A percentile compares a stretch with the other conserved stretches of the same genome.
These are phyloP conservation scores for Phaeomoniella chlamydospora DNA, from an alignment of 2,329 filamentous ascomycete genomes.

Conservation along the genomic window DNA sequence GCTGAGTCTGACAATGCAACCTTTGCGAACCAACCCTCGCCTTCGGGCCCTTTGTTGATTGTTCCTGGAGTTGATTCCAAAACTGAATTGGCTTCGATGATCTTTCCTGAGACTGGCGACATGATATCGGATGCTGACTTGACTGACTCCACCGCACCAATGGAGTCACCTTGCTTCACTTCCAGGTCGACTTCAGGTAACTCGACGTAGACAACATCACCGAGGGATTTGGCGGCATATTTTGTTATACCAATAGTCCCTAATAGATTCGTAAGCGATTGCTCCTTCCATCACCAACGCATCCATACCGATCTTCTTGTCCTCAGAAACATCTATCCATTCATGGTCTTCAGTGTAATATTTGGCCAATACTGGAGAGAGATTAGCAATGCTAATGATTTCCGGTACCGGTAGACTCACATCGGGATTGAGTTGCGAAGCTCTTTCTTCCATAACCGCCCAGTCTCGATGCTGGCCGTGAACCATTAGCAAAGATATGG, in stretches of 20 bases:
- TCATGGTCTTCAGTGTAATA: conserved; percentile 96
- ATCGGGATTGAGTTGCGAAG: conserved; percentile 7
- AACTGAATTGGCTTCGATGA: conserved; percentile 56
- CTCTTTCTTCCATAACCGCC: background rate
- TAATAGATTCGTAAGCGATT: conserved; percentile 14
- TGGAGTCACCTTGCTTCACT: conserved; percentile 62
- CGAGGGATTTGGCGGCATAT: conserved; percentile 83
- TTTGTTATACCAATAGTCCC: conserved; percentile 69
- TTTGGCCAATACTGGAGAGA: conserved; percentile 36
- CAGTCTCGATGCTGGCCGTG: background rate
- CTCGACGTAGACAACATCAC: conserved; percentile 95
- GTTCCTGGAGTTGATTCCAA: conserved; percentile 74
- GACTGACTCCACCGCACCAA: conserved; percentile 94
- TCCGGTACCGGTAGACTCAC: conserved; percentile 6
- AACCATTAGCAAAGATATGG: background rate
- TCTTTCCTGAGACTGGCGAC: conserved; percentile 64
- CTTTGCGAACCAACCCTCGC: conserved; percentile 85
- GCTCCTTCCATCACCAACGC: conserved; percentile 3
- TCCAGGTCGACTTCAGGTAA: conserved; percentile 60
- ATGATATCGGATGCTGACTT: conserved; percentile 98
- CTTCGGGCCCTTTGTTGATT: conserved; percentile 85
- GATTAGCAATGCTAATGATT: no score
- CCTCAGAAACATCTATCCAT: conserved; percentile 80
- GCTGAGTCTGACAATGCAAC: conserved; percentile 57
- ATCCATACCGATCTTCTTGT: conserved; percentile 59